Evolutionary conservation across 352 stramenopile genomes (phyloP), one percentile per base, ranked within the genome.

Genomic region (Globisporangium polare): DNA sequence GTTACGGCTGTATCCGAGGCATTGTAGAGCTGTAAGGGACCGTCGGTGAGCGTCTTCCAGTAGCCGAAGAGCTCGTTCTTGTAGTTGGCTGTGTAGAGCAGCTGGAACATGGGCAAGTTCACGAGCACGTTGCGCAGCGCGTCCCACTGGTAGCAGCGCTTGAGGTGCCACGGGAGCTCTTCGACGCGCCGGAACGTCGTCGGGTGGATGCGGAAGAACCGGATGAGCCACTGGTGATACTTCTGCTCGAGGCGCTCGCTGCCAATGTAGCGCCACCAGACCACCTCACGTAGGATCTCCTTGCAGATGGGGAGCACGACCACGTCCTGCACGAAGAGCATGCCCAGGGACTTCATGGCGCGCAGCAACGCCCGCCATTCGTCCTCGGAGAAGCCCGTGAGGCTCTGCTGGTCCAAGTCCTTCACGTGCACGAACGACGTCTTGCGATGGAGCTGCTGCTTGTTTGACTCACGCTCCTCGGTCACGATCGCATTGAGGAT

Each of bases 151-250:
- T 86, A 89, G 53, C 90, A 97, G 15, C 92, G 88, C 53, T 93
- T 89, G 18, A 98, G 74, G 58, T 98, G 94, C 92, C 93, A 98
- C 15, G 92, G 93, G 0, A 98, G 65, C 67, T 98, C 94, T 63
- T 94, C 85, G 4, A 92, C 83, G 8, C 83, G 78, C 13, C 85
- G 81, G 31, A 90, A 94, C 13, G 85, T 92, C 6, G 81, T 88
- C 55, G 85, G 83, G 29, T 92, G 85, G 55, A 88, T 83, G 27
- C 80, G 75, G 56, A 94, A 94, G 65, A 92, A 92, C 4, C 83
- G 81, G 53, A 94, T 91, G 26, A 94, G 75, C 83, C 83, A 92
- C 60, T 92, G 73, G 35, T 94, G 85, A 55, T 90, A 90, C 53
- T 78, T 63, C 43, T 90, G 77, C 58, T 94, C 83, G 20, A 68